Evolutionary conservation across 2,329 filamentous ascomycete species (phyloP).

Genomic region (Colletotrichum sp.): DNA sequence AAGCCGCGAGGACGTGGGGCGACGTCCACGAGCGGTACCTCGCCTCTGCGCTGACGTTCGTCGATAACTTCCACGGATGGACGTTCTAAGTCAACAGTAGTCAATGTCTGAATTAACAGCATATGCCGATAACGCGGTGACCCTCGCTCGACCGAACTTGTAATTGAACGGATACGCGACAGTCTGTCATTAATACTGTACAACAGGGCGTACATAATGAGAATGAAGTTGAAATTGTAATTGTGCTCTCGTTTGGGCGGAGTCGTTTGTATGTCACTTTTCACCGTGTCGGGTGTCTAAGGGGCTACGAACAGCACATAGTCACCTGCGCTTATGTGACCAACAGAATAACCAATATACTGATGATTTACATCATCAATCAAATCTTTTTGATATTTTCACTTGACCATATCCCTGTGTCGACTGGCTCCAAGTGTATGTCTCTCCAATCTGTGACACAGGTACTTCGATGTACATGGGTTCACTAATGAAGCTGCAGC

Average conservation of each 20-base stretch:
- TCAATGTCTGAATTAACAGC: background rate
- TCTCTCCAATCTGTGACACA: background rate
- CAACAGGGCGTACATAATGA: background rate
- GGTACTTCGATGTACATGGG: background rate
- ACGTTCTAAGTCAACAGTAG: constrained; percentile 32
- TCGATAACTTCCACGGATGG: constrained; percentile 77
- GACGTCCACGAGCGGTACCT: constrained; percentile 71
- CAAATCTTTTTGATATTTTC: background rate
- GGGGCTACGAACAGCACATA: rapidly evolving
- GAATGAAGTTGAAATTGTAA: background rate
- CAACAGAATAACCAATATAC: background rate
- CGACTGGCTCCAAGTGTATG: background rate
- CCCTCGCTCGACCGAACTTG: background rate
- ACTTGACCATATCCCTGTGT: too few relatives aligned
- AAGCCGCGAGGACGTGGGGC: constrained; percentile 77
- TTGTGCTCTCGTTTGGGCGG: background rate
- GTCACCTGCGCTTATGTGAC: background rate
- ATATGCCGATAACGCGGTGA: background rate
- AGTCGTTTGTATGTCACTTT: background rate
- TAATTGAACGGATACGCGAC: background rate
- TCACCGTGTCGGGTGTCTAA: background rate
- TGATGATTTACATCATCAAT: too few relatives aligned
- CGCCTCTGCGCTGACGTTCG: constrained; percentile 73
- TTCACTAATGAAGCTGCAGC: background rate
- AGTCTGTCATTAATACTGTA: background rate